Evolutionary conservation across 2,329 filamentous ascomycete genomes (phyloP), one percentile per base, ranked within the genome.

Genomic region (Aspergillus pseudoglaucus): DNA sequence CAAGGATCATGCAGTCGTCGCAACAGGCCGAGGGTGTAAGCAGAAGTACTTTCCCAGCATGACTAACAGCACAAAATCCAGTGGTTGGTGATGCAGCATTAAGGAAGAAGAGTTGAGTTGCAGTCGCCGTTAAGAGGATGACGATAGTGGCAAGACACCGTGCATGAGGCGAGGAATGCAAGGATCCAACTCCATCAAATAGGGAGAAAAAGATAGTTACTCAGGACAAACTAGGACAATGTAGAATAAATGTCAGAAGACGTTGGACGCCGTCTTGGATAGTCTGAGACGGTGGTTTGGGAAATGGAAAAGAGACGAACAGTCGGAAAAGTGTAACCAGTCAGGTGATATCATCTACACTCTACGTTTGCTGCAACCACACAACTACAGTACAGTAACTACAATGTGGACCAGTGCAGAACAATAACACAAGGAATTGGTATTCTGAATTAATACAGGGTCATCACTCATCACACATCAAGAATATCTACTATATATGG

Each of bases 401-500:
- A 30, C 25, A 12, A n/a, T 3, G 7, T 3, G 30, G 15, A 35
- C n/a, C 6, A 35, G 6, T 17, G 14, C 22, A 41, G n/a, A 17
- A 7, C 4, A 20, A 41, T 9, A 42, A n/a, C 25, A 42, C 12
- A 15, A 30, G 15, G 23, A 14, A 14, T 7, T 39, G 7, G 20
- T 18, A 32, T 18, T 18, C 23, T 25, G 4, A 20, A 37, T 45
- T 37, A 23, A 25, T 45, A 15, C 10, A 27, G 55, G 50, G 49
- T 62, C 57, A 53, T 60, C 48, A 60, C 47, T 62, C 59, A 57
- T 62, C 53, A 61, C 55, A 51, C 59, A 56, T 62, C 57, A 62
- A 56, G 50, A 47, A 35, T 42, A 55, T 30, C 10, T 59, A 53
- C 41, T 57, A 60, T 52, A 59, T 57, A 59, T 55, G 59, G 44